Evolutionary conservation across 345 rosid genomes (phyloP).

Genomic region (Brassica juncea): DNA sequence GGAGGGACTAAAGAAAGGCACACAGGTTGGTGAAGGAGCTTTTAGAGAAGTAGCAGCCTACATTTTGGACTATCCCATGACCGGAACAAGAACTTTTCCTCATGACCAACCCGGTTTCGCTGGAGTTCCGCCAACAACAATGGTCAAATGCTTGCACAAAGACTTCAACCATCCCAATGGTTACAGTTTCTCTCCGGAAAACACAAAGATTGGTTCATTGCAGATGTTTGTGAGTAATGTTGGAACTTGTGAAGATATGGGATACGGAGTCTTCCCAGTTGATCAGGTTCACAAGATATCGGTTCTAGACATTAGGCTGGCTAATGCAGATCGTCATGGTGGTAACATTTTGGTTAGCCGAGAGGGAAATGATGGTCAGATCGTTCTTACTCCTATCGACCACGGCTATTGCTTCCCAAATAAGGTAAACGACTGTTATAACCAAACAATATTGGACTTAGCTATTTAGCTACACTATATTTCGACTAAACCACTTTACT

Average conservation of each 20-base stretch:
- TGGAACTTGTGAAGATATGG: slow-evolving; percentile 94
- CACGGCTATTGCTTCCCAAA: slow-evolving; percentile 92
- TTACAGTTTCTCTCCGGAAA: slow-evolving; percentile 43
- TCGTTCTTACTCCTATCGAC: slow-evolving; percentile 75
- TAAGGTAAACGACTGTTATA: slow-evolving; percentile 43
- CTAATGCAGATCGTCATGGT: slow-evolving; percentile 90
- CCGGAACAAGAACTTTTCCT: slow-evolving; percentile 41
- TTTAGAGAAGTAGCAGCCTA: slow-evolving; percentile 88
- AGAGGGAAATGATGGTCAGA: slow-evolving; percentile 46
- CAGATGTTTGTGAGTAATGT: slow-evolving; percentile 73
- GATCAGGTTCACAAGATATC: slow-evolving; percentile 87
- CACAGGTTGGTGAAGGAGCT: slow-evolving; percentile 80
- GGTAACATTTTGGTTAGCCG: slow-evolving; percentile 81
- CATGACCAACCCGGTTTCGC: slow-evolving; percentile 62
- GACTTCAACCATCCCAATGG: slow-evolving; percentile 71
- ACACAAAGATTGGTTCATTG: slow-evolving; percentile 73
- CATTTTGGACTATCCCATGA: slow-evolving; percentile 70
- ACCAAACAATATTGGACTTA: background rate
- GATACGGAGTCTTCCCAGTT: slow-evolving; percentile 65
- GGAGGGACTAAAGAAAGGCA: slow-evolving; percentile 88
- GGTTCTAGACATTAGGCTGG: slow-evolving; percentile 87
- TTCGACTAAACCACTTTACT: background rate
- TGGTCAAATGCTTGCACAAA: slow-evolving; percentile 79
- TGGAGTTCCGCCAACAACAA: slow-evolving; percentile 81
- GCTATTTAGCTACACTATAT: background rate